Evolutionary conservation across 139 green algal genomes (phyloP), one percentile per base, ranked within the genome.

Genomic region (Eudorina sp.): DNA sequence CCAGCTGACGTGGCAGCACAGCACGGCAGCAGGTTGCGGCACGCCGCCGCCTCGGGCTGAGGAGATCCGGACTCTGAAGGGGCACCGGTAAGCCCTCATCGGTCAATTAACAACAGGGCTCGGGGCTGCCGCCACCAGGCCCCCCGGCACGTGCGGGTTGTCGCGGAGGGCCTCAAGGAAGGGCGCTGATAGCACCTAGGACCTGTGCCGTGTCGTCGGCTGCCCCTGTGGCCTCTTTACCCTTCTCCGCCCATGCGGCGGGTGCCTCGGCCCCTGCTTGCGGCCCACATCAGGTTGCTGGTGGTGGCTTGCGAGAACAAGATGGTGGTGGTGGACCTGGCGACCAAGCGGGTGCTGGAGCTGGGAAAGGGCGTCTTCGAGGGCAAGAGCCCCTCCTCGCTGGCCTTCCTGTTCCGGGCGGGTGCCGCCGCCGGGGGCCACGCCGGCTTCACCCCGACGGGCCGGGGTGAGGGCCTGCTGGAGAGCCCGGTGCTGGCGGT

Each of bases 281-380:
- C n/a, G n/a, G n/a, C 45, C 46, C 18, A 6, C 48, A 38, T 45
- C 89, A 94, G 92, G 88, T 85, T 94, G 85, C 72, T 95, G 51
- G 78, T 93, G 34, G 45, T 93, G 0, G 91, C 91, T 9, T 92
- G 90, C 79, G 92, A 95, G 62, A 60, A 48, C 77, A 94, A 94
- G 86, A 36, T 93, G 72, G 53, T 95, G 53, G 41, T 95, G 79
- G 79, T 89, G 36, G 91, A 95, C 88, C 88, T 95, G 72, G 80
- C 87, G 43, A 88, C 40, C 27, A 70, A 79, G 16, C 83, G 82
- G 21, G 73, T 89, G 14, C 66, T 85, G 23, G 92, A 95, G 72
- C 66, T 95, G 40, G 40, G 69, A 18, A 87, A 85, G 43, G 62
- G 75, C 19, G 62, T 53, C 25, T 77, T 95, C 46, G 92, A 95